Conservation (phyloP, 2,329 filamentous ascomycete genomes). For the Macroventuria anomochaeta region DNA sequence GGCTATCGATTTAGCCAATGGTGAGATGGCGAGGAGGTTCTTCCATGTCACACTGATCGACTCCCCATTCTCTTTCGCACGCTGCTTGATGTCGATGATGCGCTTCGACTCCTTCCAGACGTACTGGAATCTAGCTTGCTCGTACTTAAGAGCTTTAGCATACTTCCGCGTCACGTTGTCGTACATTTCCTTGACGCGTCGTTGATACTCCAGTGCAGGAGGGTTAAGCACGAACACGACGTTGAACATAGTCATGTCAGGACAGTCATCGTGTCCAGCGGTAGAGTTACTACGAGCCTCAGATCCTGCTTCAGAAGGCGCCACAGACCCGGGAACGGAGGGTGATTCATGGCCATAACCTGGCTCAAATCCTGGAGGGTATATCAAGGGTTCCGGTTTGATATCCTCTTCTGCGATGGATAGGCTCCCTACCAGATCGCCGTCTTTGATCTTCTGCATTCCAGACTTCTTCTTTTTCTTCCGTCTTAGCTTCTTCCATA, state of each 20-base stretch:
- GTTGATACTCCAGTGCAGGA: slow-evolving; percentile 76
- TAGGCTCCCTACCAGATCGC: slow-evolving; percentile 28
- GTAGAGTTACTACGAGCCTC: slow-evolving; percentile 50
- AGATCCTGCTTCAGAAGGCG: slow-evolving; percentile 47
- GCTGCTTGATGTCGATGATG: slow-evolving; percentile 81
- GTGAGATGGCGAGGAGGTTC: slow-evolving; percentile 73
- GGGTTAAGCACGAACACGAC: slow-evolving; percentile 90
- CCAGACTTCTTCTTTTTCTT: slow-evolving; percentile 39
- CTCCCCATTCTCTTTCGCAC: slow-evolving; percentile 72
- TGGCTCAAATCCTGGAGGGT: slow-evolving; percentile 48
- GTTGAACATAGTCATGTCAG: slow-evolving; percentile 96
- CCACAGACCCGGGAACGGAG: slow-evolving; percentile 39
- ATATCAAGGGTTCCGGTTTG: slow-evolving; percentile 37
- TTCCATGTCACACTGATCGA: slow-evolving; percentile 72
- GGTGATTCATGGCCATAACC: slow-evolving; percentile 49
- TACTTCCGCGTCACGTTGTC: slow-evolving; percentile 90
- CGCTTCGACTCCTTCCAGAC: slow-evolving; percentile 89
- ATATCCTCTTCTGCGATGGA: slow-evolving; percentile 28
- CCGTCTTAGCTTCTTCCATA: slow-evolving; percentile 48
- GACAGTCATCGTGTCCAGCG: slow-evolving; percentile 56
- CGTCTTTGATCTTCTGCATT: slow-evolving; percentile 31
- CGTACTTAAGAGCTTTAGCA: slow-evolving; percentile 90
- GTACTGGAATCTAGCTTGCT: slow-evolving; percentile 87
- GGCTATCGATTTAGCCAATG: slow-evolving; percentile 80
- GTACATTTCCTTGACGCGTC: slow-evolving; percentile 78